These are phyloP conservation scores for Cadophora sp. DNA, from an alignment of 2,329 filamentous ascomycete species.

Conservation along the genomic window DNA sequence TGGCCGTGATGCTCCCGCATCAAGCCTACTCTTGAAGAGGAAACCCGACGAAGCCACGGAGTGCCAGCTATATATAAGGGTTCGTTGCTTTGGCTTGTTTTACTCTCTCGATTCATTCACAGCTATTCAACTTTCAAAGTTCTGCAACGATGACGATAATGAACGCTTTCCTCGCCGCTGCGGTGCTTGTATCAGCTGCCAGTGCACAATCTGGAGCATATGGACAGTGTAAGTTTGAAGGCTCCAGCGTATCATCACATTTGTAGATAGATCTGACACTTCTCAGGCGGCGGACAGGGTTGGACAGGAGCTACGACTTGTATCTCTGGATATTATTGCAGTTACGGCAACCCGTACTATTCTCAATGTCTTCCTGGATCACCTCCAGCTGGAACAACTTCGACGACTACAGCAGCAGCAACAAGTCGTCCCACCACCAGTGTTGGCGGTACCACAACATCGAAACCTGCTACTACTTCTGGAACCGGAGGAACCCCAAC, in stretches of 20 bases:
- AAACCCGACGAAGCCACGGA: background rate
- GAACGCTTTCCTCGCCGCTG: conserved; percentile 39
- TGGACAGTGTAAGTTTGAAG: conserved; percentile 39
- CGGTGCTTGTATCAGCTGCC: conserved; percentile 41
- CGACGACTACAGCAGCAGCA: conserved; percentile 22
- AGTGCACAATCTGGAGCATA: conserved; percentile 39
- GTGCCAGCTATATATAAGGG: conserved; percentile 27
- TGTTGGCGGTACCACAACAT: conserved; percentile 1
- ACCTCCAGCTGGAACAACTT: conserved; percentile 29
- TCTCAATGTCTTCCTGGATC: conserved; percentile 42
- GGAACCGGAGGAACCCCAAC: conserved; percentile 1
- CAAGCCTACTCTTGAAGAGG: background rate
- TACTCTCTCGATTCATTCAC: conserved; percentile 7
- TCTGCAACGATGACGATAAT: conserved; percentile 39
- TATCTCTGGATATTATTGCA: conserved; percentile 36
- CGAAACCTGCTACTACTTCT: conserved; percentile 6
- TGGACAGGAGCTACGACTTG: conserved; percentile 41
- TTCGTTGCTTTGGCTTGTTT: background rate
- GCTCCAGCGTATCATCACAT: background rate
- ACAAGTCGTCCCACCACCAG: background rate
- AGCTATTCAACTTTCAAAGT: conserved; percentile 18
- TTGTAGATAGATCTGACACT: conserved; percentile 16
- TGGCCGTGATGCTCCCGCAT: conserved; percentile 35
- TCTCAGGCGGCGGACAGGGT: conserved; percentile 39
- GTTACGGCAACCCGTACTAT: conserved; percentile 35